Evolutionary conservation across 768 basidiomycete genomes (phyloP), one percentile per base, ranked within the genome.

Genomic region (Pisolithus sp.): DNA sequence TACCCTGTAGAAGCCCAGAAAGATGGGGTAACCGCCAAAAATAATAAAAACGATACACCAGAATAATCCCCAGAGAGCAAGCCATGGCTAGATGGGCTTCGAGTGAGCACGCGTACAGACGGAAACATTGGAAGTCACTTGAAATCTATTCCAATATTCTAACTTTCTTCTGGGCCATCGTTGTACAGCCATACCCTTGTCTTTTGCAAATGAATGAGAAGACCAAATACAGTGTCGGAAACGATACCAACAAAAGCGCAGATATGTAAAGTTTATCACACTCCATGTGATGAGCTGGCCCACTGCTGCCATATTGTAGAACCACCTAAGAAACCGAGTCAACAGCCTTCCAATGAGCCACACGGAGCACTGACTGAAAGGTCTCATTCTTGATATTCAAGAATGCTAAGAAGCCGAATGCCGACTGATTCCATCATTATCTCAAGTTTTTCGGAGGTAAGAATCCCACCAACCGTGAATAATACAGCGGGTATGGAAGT

Each of bases 211-310:
- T 34, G 18, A 13, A 12, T 51, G 31, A 37, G 43, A 13, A 28
- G 10, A 12, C 30, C 13, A 23, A 20, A 44, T 8, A 30, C 15
- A n/a, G 15, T 9, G 31, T 10, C 10, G 3, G 17, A 28, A 7
- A 20, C 10, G 46, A 31, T 21, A 42, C 43, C 26, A 57, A 80
- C 82, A 76, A 73, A 85, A 88, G 67, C 68, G 78, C 49, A 86
- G 59, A 68, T 84, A 90, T 17, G 86, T 86, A 31, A 88, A 51
- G 64, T 83, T 83, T 64, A 85, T 83, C 40, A 77, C 60, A 56
- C 73, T 76, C 84, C 85, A 88, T 48, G 76, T 69, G 57, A 82
- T 74, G 72, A 86, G 84, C 3, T 82, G 82, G 36, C 77, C 82
- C 20, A 82, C 79, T 17, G 85, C 80, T 4, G 77, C 73, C 51